Percentiles rank a stretch among this genome's conserved stretches.
phyloP scores from a whole-genome alignment of 805 yeast species.

The Kodamaea fukazawae region DNA sequence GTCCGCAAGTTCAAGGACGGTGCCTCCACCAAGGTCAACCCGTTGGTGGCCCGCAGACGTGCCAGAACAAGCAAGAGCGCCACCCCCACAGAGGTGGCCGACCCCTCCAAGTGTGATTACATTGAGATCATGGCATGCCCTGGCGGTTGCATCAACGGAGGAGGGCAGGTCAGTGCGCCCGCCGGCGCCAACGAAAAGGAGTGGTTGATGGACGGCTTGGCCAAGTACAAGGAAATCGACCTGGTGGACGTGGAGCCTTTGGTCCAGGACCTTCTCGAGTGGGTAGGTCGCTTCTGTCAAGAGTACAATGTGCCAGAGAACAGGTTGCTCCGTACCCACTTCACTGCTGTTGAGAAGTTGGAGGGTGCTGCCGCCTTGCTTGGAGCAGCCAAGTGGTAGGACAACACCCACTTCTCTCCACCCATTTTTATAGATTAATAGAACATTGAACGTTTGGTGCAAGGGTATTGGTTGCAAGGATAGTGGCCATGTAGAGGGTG shows the following conservation, averaged over 20 bases:
- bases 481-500: too few species aligned
- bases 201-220: conserved; percentile 41
- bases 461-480: too few species aligned
- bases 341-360: conserved; percentile 51
- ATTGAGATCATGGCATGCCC: conserved; percentile 99
- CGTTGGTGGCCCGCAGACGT: conserved; percentile 44
- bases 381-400: conserved; percentile 58
- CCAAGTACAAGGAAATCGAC: conserved; percentile 27
- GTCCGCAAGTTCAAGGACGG: conserved; percentile 71
- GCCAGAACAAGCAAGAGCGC: conserved; percentile 29
- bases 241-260: conserved; percentile 11
- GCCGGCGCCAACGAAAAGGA: conserved; percentile 35
- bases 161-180: conserved; percentile 74
- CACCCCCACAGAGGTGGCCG: conserved; percentile 38
- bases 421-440: too few species aligned
- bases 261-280: conserved; percentile 20
- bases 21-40: conserved; percentile 21
- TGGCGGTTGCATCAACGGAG: conserved; percentile 95
- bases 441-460: too few species aligned
- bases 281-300: conserved; percentile 33
- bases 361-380: conserved; percentile 47
- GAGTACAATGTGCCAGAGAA: conserved; percentile 27
- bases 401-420: too few species aligned
- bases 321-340: conserved; percentile 46
- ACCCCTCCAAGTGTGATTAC: conserved; percentile 68